Base-by-base conservation (phyloP, 352 stramenopile species). In the Albugo candida region DNA sequence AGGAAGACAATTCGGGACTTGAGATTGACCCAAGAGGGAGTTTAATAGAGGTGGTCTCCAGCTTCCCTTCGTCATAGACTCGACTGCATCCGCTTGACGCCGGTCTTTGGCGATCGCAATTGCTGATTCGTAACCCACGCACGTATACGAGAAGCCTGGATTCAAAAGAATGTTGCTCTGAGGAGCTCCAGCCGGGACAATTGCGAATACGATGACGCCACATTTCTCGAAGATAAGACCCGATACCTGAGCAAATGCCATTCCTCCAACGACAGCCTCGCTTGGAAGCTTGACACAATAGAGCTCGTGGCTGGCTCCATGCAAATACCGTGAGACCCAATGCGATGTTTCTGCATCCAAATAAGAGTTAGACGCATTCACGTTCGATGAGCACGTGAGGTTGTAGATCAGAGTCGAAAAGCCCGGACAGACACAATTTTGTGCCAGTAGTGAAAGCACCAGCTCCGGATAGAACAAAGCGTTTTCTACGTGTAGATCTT, bases 321-420 rank as follows among this genome's bases (percentile, higher is more conserved):
- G 64, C 41, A 85, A 49, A 47, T 91, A 91, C 35, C 71, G 67
- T 31, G 71, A 65, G 24, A 85, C 60, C 77, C 77, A 91, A 13
- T 60, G 67, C 16, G 64, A 67, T 10, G 61, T 50, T 14, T 49
- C 55, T 14, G 55, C 49, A 41, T 70, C 49, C 31, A 16, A 16
- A 4, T 60, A 55, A 5, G 52, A 58, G 11, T 37, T 27, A 1
- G 55, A 49, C 0, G 64, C 45, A 11, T 48, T 55, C 49, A 74
- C 65, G 45, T 73, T 86, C 8, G 77, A 86, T 10, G 74, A 85
- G 2, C 72, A 81, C 20, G 77, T 91, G 24, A 91, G 53, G 37
- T 83, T 87, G 56, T 91, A 91, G 37, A 91, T 84, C 52, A 91
- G 77, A 11, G 77, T 91, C 1, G 77, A 87, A 42, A 91, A 91